Conservation (phyloP, 345 rosid genomes). For the Mercurialis annua region DNA sequence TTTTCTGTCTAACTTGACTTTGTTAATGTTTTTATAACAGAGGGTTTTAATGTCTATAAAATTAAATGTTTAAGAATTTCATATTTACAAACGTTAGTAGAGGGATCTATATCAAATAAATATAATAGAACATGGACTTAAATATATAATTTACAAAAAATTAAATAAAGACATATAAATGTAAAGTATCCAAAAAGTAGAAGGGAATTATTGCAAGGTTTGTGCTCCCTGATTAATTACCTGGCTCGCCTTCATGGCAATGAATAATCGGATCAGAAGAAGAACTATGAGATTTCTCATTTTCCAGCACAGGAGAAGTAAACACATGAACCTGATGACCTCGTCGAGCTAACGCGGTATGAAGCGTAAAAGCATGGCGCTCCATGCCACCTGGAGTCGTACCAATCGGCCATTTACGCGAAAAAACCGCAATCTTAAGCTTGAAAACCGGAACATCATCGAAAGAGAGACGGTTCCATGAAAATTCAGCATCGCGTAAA, state of each 20-base stretch:
- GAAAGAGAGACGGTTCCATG: slow-evolving; percentile 78
- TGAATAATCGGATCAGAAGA: slow-evolving; percentile 41
- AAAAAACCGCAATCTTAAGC: slow-evolving; percentile 78
- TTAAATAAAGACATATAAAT: too few relatives aligned
- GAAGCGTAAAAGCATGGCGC: slow-evolving; percentile 84
- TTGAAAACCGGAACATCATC: slow-evolving; percentile 19
- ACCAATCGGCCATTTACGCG: slow-evolving; percentile 84
- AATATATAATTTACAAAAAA: too few relatives aligned
- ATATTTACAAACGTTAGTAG: too few relatives aligned
- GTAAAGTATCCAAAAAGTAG: too few relatives aligned
- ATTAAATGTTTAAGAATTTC: too few relatives aligned
- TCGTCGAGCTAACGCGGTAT: slow-evolving; percentile 64
- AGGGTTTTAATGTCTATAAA: too few relatives aligned
- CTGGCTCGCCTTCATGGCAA: slow-evolving; percentile 68
- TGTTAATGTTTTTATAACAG: too few relatives aligned
- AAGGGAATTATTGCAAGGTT: too few relatives aligned
- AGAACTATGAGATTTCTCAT: neutral
- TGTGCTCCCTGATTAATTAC: too few relatives aligned
- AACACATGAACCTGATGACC: slow-evolving; percentile 85
- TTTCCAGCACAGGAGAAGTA: slow-evolving; percentile 58
- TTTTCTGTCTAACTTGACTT: too few relatives aligned
- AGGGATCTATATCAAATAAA: too few relatives aligned
- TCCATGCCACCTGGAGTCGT: slow-evolving; percentile 92
- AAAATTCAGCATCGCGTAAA: slow-evolving; percentile 47
- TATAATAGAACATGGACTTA: too few relatives aligned